Evolutionary conservation across 2,329 filamentous ascomycete genomes (phyloP), one percentile per base, ranked within the genome.

Genomic region (Ophiostoma angusticollis): DNA sequence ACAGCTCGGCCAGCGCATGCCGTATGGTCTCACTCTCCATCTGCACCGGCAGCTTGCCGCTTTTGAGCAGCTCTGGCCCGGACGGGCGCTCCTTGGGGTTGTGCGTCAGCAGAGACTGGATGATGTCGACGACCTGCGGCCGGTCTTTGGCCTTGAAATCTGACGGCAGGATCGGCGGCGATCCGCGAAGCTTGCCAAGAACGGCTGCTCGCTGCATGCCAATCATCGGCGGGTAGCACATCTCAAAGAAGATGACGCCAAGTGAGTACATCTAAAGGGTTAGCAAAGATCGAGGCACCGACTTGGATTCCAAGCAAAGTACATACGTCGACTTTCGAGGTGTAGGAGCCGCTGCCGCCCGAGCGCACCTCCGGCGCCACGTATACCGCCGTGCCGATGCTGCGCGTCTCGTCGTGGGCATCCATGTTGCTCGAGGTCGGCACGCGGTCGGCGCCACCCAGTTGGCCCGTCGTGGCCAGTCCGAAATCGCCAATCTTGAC

Each of bases 401-500:
- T 79, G 50, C 71, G 65, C 6, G 82, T 86, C 66, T 86, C 75
- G 47, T 86, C 80, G 32, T 64, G 62, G 2, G 63, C 58, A 43
- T 74, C 71, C 31, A 64, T 45, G 14, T 58, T 62, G 7, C 57
- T 50, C 3, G 47, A 43, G n/a, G 36, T 38, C 13, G 40, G 19
- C 13, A 36, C 38, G 1, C 32, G 35, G 28, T 45, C 44, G 2
- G 37, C 38, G 6, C 38, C 43, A 2, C 58, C 51, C 24, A 62
- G 50, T 50, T 93, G 84, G 1, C 84, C 85, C 46, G 81, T 91
- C 1, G 87, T 96, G 14, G 91, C 91, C 25, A 98, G 67, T 5
- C 91, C 91, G 57, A 98, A 96, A 53, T 98, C 91, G 31, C 91
- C 91, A 49, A 98, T 95, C 49, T 93, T 91, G 27, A 93, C 86